These are phyloP conservation scores for Mediolabrus comicus DNA, from an alignment of 108 stramenopile genomes.

Conservation along the genomic window DNA sequence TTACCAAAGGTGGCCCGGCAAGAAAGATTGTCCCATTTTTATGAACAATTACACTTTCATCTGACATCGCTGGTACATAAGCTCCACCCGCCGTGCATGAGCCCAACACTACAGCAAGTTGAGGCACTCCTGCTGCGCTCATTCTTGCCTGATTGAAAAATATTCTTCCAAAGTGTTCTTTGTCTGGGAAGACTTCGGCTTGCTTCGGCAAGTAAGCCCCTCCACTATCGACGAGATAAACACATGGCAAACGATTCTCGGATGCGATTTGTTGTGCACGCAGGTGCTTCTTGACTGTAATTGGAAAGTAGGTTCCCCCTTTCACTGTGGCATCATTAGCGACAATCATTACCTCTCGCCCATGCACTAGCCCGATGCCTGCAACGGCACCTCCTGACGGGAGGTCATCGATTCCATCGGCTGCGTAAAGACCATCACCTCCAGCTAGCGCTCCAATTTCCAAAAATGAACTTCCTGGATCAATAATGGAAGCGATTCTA, in stretches of 20 bases:
- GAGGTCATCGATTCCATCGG: slow-evolving; percentile 58
- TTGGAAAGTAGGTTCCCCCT: slow-evolving; percentile 97
- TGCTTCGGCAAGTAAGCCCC: slow-evolving; percentile 97
- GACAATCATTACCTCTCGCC: slow-evolving; percentile 91
- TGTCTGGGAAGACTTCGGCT: slow-evolving; percentile 96
- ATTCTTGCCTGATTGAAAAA: slow-evolving; percentile 98
- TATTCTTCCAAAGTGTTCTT: slow-evolving; percentile 96
- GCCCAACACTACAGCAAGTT: slow-evolving; percentile 96
- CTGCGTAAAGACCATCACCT: slow-evolving; percentile 43
- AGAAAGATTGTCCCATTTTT: slow-evolving; percentile 98
- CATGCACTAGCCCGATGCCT: slow-evolving; percentile 92
- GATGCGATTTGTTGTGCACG: slow-evolving; percentile 96
- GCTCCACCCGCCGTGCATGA: slow-evolving; percentile 99
- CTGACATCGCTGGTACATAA: slow-evolving; percentile 98
- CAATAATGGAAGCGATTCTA: slow-evolving; percentile 87
- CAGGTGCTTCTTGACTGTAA: slow-evolving; percentile 99
- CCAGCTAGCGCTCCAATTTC: slow-evolving; percentile 95
- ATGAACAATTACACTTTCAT: slow-evolving; percentile 95
- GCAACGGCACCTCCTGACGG: slow-evolving; percentile 95
- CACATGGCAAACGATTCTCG: slow-evolving; percentile 93
- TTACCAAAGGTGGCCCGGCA: slow-evolving; percentile 99
- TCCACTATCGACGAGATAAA: slow-evolving; percentile 94
- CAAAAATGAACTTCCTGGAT: slow-evolving; percentile 92
- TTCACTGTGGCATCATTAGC: slow-evolving; percentile 99
- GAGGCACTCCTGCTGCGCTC: slow-evolving; percentile 86